A percentile compares a stretch with the other conserved stretches of the same genome.
Conservation (phyloP, 495 filamentous ascomycete species). For the Hypoxylon crocopeplum region DNA sequence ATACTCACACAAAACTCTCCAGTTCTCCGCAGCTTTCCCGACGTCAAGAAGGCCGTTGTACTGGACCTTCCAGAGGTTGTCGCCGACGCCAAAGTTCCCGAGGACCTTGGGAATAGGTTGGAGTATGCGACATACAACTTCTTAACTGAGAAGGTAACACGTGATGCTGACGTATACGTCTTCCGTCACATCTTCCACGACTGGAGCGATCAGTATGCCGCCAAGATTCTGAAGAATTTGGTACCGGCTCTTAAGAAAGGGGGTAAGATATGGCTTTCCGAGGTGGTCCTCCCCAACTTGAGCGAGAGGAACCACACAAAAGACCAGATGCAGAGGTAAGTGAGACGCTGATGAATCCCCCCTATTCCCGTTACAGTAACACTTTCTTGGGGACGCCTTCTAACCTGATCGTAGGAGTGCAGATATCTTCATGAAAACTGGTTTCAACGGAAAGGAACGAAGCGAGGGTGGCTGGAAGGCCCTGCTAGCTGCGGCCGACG, state of each 20-base stretch:
- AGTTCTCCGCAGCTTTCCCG: constrained; percentile 35
- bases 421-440: constrained; percentile 36
- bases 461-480: constrained; percentile 31
- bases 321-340: constrained; percentile 32
- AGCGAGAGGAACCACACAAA: constrained; percentile 11
- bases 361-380: background rate
- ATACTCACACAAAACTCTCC: background rate
- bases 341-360: background rate
- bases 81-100: constrained; percentile 31
- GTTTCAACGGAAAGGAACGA: constrained; percentile 39
- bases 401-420: constrained; percentile 9
- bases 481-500: constrained; percentile 32
- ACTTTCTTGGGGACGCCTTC: background rate
- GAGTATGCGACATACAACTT: constrained; percentile 59
- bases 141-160: constrained; percentile 55
- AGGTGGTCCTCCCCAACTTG: constrained; percentile 52
- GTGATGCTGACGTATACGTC: constrained; percentile 56
- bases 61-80: constrained; percentile 28
- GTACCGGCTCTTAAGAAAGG: constrained; percentile 59
- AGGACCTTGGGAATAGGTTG: constrained; percentile 45
- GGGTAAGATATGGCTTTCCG: constrained; percentile 53
- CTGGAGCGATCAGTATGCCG: constrained; percentile 60
- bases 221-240: constrained; percentile 57
- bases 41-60: constrained; percentile 31
- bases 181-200: constrained; percentile 64